Evolutionary conservation across 1,284 basidiomycete species (phyloP), one percentile per base, ranked within the genome.

Genomic region (Tilletia walkeri): DNA sequence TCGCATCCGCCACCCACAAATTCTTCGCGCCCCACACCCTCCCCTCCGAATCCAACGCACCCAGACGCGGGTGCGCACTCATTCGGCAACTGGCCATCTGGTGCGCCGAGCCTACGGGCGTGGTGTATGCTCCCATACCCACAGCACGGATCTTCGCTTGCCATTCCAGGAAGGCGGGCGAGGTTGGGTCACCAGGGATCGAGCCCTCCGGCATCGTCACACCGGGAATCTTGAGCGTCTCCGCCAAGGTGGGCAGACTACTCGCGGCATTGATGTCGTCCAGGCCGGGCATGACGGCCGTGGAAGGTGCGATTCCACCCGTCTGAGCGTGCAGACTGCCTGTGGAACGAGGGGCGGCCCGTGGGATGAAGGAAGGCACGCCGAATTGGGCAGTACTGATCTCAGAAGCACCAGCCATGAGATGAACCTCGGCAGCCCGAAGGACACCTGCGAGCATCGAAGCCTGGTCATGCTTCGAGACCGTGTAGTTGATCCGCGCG

Each of bases 1-100:
- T 82, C 38, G 85, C 86, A 67, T 86, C 86, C 5, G 86, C 85
- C 38, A 85, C 80, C 78, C 84, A 86, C n/a, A 86, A 79, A n/a
- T 82, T 80, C 41, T 82, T 75, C 4, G 82, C 79, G 3, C 85
- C 86, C 78, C 85, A 86, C 0, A 86, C 84, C 20, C 80, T 76
- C 5, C 86, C 86, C 49, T 83, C 74, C 9, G 84, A 81, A 71
- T 85, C 84, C 63, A 84, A 81, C 0, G 84, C 85, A 24, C 81
- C 80, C 10, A 74, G 72, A 18, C 75, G 74, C 6, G 86, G 80
- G 30, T 78, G 75, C 2, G 75, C 73, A 4, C 84, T 82, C 85
- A 86, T 85, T 49, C 79, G 79, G 76, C 80, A 84, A 18, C 82
- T 84, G 2, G 83, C 84, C 86, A 86, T 86, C 77, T 84, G 79